A percentile compares a stretch with the other conserved stretches of the same genome.
Conservation (phyloP, 768 basidiomycete genomes). For the Mrakia gelida region DNA sequence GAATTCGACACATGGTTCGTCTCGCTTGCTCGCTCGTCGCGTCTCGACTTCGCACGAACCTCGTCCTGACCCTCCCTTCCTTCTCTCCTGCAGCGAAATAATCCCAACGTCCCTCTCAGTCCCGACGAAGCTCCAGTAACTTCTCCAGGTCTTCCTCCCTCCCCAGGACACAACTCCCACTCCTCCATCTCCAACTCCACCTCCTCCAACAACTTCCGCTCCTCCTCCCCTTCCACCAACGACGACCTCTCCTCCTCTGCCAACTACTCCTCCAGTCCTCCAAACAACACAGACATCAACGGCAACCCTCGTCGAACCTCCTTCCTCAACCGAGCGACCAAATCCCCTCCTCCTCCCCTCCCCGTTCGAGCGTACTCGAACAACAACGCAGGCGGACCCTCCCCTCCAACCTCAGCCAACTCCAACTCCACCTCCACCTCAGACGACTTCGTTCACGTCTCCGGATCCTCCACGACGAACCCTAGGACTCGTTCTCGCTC, state of each 20-base stretch:
- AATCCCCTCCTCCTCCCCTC: slow-evolving; percentile 3
- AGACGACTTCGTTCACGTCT: slow-evolving; percentile 5
- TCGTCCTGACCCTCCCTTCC: too few species aligned
- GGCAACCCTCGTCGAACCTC: not conserved
- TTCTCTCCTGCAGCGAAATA: slow-evolving; percentile 16
- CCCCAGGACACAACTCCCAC: not conserved
- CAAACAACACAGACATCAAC: not conserved
- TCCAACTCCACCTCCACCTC: not conserved
- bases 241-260: not conserved
- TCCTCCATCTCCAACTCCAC: slow-evolving; percentile 8
- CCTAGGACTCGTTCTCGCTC: not conserved
- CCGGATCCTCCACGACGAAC: not conserved
- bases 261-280: not conserved
- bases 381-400: not conserved
- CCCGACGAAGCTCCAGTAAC: not conserved
- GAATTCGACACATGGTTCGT: slow-evolving; percentile 69
- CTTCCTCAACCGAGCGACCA: not conserved
- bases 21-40: not conserved
- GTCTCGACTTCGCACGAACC: too few species aligned
- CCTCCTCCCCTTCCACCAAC: slow-evolving; percentile 8
- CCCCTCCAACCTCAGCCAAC: not conserved
- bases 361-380: too few species aligned
- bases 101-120: slow-evolving; percentile 31
- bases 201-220: slow-evolving; percentile 6
- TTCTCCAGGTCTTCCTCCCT: slow-evolving; percentile 4